Evolutionary conservation across 768 basidiomycete species (phyloP), one percentile per base, ranked within the genome.

Genomic region (Mycena haematopus): DNA sequence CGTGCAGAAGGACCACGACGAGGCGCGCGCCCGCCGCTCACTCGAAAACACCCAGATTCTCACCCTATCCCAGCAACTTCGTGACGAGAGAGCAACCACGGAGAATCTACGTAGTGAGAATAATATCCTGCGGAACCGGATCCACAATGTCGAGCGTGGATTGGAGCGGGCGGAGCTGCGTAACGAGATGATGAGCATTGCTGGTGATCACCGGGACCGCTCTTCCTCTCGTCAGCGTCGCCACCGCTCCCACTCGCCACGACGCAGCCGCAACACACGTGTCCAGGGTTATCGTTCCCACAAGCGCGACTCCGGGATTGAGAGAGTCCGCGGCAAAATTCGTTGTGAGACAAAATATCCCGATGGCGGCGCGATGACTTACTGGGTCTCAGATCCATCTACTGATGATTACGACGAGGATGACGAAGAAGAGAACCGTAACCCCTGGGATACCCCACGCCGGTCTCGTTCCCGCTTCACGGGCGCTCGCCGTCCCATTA

Each of bases 121-220:
- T 46, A 52, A 54, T 21, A 45, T 54, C 13, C 52, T 65, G n/a
- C 58, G 67, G 38, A 15, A 38, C 31, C 53, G 33, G 14, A 14
- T 60, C 27, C 52, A 62, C 27, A 53, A 65, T 14, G 46, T 60
- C 2, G 65, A 68, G 35, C 59, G 54, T 11, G 59, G n/a, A 14
- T 40, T 14, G 47, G 67, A 72, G 52, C 60, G 49, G 13, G 59
- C 65, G 24, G 62, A 70, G 22, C 49, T 70, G 40, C 25, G 63
- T 25, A 29, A 61, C 1, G 47, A 63, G 62, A 42, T 65, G n/a
- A 17, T 55, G 19, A 42, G 51, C 15, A 31, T 52, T 29, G 33
- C 68, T 7, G 25, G 25, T 47, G 53, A 22, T 35, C 33, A 47
- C 42, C 40, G 36, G 45, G 35, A 42, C 29, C 52, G 36, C 44